Evolutionary conservation across 1,139 yeast genomes (phyloP).

Genomic region (Hemisphaericaspora xylanilytica): DNA sequence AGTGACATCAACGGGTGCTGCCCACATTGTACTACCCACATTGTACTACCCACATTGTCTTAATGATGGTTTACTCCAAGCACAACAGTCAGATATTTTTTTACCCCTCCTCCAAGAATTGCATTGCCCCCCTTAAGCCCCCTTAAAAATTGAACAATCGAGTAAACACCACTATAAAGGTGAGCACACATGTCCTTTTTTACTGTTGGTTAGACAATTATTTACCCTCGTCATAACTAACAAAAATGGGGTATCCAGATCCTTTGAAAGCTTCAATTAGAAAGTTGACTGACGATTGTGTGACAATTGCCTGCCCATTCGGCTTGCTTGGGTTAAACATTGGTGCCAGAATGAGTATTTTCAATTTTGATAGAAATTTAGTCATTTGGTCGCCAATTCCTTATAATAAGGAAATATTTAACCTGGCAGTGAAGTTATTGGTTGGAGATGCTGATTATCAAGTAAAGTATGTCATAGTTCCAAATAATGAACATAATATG

Average conservation of each 20-base stretch:
- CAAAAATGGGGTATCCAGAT: conserved; percentile 6
- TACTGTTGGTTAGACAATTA: too few relatives aligned
- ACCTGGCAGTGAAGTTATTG: conserved; percentile 6
- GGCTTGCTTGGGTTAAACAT: conserved; percentile 22
- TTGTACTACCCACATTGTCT: too few relatives aligned
- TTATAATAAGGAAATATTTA: conserved; percentile 29
- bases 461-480: conserved; percentile 10
- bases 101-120: too few relatives aligned
- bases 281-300: conserved; percentile 8
- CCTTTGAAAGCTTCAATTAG: conserved; percentile 8
- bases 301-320: conserved; percentile 8
- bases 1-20: too few relatives aligned
- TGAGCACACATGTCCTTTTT: too few relatives aligned
- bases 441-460: conserved; percentile 3
- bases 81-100: too few relatives aligned
- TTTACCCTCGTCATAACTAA: too few relatives aligned
- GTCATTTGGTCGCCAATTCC: conserved; percentile 57
- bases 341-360: conserved; percentile 54
- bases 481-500: conserved; percentile 11
- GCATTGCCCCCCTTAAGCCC: too few relatives aligned
- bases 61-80: too few relatives aligned
- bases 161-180: too few relatives aligned
- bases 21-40: too few relatives aligned
- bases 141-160: too few relatives aligned
- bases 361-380: conserved; percentile 29